Evolutionary conservation across 192 early-diverging fungal species (phyloP), one percentile per base, ranked within the genome.

Genomic region (Chytriomyces sp.): DNA sequence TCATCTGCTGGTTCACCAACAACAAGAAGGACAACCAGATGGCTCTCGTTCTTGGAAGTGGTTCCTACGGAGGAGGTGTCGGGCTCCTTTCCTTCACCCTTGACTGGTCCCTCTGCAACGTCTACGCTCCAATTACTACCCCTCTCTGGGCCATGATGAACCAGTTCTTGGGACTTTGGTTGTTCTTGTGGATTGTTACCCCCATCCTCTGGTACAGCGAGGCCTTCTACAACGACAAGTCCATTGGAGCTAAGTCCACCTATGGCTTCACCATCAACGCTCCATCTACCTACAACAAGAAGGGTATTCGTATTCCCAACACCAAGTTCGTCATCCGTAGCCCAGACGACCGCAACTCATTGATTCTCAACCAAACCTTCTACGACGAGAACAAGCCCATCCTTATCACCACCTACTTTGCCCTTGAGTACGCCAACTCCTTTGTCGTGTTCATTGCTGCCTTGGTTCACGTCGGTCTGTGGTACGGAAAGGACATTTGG

Each of bases 11-110:
- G 28, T 11, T 57, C 45, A 20, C 23, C 10, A 45, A 9, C 18
- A 63, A 24, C 61, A n/a, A 26, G 7, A 69, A 69, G 6, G 48
- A 46, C 24, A 73, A 66, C 60, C 77, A 73, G 35, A 16, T 8
- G n/a, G 4, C 64, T 35, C 18, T 45, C 4, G 48, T 79, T 60
- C 45, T 79, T 6, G 77, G 77, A 7, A 64, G 61, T 16, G 63
- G 61, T 7, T 28, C 18, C 5, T 64, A 72, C 23, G 77, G 77
- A 45, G 49, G 47, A 7, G 91, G 91, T 57, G 71, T 87, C 6
- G 88, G 89, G 60, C 83, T 91, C 53, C 68, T 83, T 10, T 79
- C 85, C 45, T 67, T 92, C 43, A 77, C 87, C 11, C 83, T 92
- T 47, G 91, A 91, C 73, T 92, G 90, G 91, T 53, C 57, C 57